These are phyloP conservation scores for Tripterygium wilfordii DNA, from an alignment of 177 flowering plant genomes.

Conservation along the genomic window DNA sequence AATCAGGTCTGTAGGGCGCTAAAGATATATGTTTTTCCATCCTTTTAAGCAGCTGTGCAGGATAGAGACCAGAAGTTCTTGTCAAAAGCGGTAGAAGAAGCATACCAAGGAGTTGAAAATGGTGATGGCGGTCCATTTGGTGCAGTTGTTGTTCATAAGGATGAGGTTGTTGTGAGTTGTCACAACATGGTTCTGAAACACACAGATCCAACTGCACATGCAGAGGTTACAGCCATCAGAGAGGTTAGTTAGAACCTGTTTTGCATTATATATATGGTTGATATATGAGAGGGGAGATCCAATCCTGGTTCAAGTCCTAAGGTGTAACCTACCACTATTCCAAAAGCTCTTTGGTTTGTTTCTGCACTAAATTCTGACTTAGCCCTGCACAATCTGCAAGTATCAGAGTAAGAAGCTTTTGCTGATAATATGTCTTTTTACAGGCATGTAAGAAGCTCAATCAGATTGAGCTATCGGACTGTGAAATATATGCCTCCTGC, in stretches of 20 bases:
- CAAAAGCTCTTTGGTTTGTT: too few species aligned
- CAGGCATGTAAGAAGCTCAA: constrained; percentile 95
- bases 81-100: constrained; percentile 31
- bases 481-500: constrained; percentile 94
- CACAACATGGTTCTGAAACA: constrained; percentile 87
- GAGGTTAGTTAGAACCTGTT: too few species aligned
- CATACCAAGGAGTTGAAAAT: constrained; percentile 36
- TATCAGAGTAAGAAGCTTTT: too few species aligned
- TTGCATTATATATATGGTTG: too few species aligned
- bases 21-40: too few species aligned
- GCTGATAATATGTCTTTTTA: not conserved
- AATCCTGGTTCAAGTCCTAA: too few species aligned
- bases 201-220: constrained; percentile 99
- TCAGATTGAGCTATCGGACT: constrained; percentile 76
- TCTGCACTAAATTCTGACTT: too few species aligned
- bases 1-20: too few species aligned
- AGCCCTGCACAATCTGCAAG: too few species aligned
- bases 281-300: too few species aligned
- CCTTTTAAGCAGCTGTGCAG: constrained; percentile 85
- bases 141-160: constrained; percentile 82
- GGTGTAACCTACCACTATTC: too few species aligned
- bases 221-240: constrained; percentile 94
- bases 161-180: constrained; percentile 85
- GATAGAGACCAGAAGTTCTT: constrained; percentile 50
- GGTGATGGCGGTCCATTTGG: constrained; percentile 99